Evolutionary conservation across 805 yeast genomes (phyloP).

Genomic region (Candida nemodendra): DNA sequence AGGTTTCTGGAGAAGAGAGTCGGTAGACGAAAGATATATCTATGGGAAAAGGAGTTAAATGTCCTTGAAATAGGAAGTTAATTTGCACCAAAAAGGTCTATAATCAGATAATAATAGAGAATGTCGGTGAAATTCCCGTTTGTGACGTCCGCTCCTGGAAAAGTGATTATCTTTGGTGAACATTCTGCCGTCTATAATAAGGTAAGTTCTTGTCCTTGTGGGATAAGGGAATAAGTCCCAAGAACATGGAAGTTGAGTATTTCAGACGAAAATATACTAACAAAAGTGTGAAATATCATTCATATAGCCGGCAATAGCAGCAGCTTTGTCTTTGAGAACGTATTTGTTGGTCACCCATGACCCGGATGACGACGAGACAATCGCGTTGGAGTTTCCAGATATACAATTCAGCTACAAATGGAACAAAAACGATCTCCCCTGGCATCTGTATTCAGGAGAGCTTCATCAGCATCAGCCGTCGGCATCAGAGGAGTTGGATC

Average conservation of each 20-base stretch:
- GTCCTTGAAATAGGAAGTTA: too few relatives aligned
- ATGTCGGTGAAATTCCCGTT: constrained; percentile 46
- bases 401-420: constrained; percentile 65
- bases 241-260: too few relatives aligned
- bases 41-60: too few relatives aligned
- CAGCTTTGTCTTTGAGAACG: constrained; percentile 84
- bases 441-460: constrained; percentile 38
- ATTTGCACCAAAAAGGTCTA: neutral
- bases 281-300: too few relatives aligned
- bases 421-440: constrained; percentile 61
- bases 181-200: constrained; percentile 92
- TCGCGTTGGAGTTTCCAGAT: constrained; percentile 81
- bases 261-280: too few relatives aligned
- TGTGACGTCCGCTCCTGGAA: constrained; percentile 91
- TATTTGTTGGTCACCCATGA: constrained; percentile 64
- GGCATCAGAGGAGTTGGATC: constrained; percentile 55
- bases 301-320: constrained; percentile 87
- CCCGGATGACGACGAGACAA: constrained; percentile 36
- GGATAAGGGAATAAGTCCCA: too few relatives aligned
- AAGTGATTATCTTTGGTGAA: constrained; percentile 93
- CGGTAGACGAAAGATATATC: neutral
- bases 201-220: constrained; percentile 36
- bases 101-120: neutral
- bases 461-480: constrained; percentile 26
- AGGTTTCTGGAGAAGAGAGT: too few relatives aligned